phyloP scores from a whole-genome alignment of 805 yeast genomes.

The Cyberlindnera galapagoensis region DNA sequence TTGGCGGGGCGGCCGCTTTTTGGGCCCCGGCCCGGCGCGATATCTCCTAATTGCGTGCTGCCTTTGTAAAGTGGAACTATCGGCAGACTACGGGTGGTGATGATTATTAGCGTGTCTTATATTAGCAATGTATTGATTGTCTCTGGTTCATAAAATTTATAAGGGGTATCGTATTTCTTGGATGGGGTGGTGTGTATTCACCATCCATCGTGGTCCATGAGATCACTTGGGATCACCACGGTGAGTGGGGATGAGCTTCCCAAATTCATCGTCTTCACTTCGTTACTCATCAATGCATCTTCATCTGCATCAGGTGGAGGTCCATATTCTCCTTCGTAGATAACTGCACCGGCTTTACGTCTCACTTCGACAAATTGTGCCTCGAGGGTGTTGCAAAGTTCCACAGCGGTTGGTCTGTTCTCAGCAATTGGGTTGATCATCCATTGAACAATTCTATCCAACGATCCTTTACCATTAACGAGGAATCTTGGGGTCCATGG shows the following conservation, averaged over 20 bases:
- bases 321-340: constrained; percentile 94
- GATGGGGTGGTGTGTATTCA: constrained; percentile 3
- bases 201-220: constrained; percentile 21
- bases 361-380: constrained; percentile 71
- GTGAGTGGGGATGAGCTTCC: constrained; percentile 10
- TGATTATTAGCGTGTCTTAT: too few relatives aligned
- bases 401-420: constrained; percentile 72
- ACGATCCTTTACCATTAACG: constrained; percentile 58
- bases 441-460: constrained; percentile 77
- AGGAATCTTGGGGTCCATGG: constrained; percentile 85
- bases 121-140: too few relatives aligned
- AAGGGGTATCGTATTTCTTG: too few relatives aligned
- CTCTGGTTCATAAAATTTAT: too few relatives aligned
- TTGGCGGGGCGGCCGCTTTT: too few relatives aligned
- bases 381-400: constrained; percentile 65
- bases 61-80: too few relatives aligned
- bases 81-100: too few relatives aligned
- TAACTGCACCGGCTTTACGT: constrained; percentile 87
- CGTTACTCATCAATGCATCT: constrained; percentile 16
- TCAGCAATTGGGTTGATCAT: constrained; percentile 85
- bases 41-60: too few relatives aligned
- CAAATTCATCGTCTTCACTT: constrained; percentile 18
- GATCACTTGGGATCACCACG: constrained; percentile 15
- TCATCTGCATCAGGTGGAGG: constrained; percentile 51
- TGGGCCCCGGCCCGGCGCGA: too few relatives aligned